Conservation (phyloP, 495 filamentous ascomycete species). For the Tuber microsphaerosporum region DNA sequence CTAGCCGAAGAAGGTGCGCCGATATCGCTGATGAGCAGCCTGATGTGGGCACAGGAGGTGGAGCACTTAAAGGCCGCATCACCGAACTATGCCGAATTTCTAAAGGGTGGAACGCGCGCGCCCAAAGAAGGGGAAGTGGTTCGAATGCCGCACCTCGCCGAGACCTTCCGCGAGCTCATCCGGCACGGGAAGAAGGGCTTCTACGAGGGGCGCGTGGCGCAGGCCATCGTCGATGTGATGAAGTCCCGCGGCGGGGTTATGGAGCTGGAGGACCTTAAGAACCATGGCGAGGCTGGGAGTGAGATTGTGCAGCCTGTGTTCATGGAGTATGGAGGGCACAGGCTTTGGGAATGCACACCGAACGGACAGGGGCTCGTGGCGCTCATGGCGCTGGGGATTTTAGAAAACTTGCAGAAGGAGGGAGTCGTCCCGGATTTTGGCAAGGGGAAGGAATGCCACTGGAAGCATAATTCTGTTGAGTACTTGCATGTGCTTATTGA, state of each 20-base stretch:
- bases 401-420: slow-evolving; percentile 70
- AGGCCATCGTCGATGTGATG: slow-evolving; percentile 69
- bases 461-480: slow-evolving; percentile 41
- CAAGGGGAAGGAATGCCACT: slow-evolving; percentile 10
- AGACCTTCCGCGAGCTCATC: slow-evolving; percentile 73
- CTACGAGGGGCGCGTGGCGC: slow-evolving; percentile 76
- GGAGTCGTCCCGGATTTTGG: slow-evolving; percentile 55
- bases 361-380: slow-evolving; percentile 96
- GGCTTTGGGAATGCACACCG: slow-evolving; percentile 95
- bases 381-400: slow-evolving; percentile 83
- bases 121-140: slow-evolving; percentile 81
- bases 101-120: slow-evolving; percentile 53
- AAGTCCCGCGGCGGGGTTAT: slow-evolving; percentile 70
- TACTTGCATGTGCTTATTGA: slow-evolving; percentile 91
- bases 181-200: slow-evolving; percentile 81
- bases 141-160: slow-evolving; percentile 72
- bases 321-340: slow-evolving; percentile 27
- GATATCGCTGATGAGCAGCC: slow-evolving; percentile 69
- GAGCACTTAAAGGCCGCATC: slow-evolving; percentile 58
- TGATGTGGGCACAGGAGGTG: slow-evolving; percentile 61
- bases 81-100: slow-evolving; percentile 75
- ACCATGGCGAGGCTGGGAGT: slow-evolving; percentile 65
- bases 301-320: slow-evolving; percentile 71
- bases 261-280: slow-evolving; percentile 67
- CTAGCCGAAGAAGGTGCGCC: slow-evolving; percentile 85